Evolutionary conservation across 2,329 filamentous ascomycete genomes (phyloP).

Genomic region (Phaeosphaeriaceae sp.): DNA sequence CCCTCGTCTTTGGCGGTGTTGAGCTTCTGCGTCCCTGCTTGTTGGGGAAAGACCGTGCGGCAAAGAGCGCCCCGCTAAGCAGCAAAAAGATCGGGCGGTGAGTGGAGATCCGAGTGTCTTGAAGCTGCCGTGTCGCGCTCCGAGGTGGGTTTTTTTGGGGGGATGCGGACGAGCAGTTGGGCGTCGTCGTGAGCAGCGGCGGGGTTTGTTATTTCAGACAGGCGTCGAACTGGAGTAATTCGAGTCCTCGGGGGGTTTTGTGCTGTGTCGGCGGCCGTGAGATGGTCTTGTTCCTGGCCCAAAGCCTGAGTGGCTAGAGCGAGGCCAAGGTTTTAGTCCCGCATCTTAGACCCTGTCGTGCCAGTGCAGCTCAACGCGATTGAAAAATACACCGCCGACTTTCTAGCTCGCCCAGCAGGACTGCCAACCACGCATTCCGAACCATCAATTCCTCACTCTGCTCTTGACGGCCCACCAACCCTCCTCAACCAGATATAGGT

Average conservation of each 20-base stretch:
- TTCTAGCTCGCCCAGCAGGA: slow-evolving; percentile 15
- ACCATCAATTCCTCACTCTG: slow-evolving; percentile 18
- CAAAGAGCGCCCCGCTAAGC: slow-evolving; percentile 4
- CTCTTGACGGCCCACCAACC: slow-evolving; percentile 16
- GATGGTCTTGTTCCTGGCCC: slow-evolving; percentile 19
- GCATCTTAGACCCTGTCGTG: slow-evolving; percentile 26
- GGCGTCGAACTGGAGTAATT: slow-evolving; percentile 6
- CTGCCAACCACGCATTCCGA: slow-evolving; percentile 27
- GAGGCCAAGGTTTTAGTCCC: slow-evolving; percentile 23
- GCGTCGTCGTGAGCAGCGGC: background rate
- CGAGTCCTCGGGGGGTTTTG: slow-evolving; percentile 5
- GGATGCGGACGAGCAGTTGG: background rate
- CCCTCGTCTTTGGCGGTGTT: slow-evolving; percentile 38
- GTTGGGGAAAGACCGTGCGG: slow-evolving; percentile 34
- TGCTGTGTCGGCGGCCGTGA: slow-evolving; percentile 11
- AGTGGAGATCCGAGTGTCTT: slow-evolving; percentile 42
- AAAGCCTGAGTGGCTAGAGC: slow-evolving; percentile 16
- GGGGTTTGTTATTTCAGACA: slow-evolving; percentile 7
- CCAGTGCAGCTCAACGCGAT: slow-evolving; percentile 40
- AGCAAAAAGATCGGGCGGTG: slow-evolving; percentile 33
- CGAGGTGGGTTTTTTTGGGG: background rate
- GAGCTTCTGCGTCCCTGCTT: slow-evolving; percentile 35
- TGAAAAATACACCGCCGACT: slow-evolving; percentile 47
- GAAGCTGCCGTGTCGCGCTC: slow-evolving; percentile 1
- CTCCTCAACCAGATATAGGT: slow-evolving; percentile 44